Evolutionary conservation across 1,139 yeast genomes (phyloP).

Genomic region (Candida albicans): DNA sequence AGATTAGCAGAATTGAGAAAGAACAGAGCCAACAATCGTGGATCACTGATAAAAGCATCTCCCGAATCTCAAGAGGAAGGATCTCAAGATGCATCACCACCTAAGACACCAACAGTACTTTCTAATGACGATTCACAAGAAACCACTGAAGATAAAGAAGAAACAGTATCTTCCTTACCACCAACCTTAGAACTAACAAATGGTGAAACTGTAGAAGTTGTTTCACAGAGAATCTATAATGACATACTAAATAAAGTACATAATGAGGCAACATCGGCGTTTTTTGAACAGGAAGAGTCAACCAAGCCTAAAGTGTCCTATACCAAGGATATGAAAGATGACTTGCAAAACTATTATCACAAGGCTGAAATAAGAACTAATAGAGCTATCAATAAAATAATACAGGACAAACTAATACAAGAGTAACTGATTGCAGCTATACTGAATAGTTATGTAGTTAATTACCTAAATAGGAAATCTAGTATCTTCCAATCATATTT

Average conservation of each 20-base stretch:
- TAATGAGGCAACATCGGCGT: constrained; percentile 16
- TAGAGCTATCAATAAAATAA: constrained; percentile 25
- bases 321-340: constrained; percentile 31
- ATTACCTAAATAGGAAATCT: constrained; percentile 36
- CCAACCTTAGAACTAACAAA: constrained; percentile 16
- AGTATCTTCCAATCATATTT: constrained; percentile 38
- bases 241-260: constrained; percentile 20
- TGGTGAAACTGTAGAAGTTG: constrained; percentile 30
- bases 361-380: constrained; percentile 32
- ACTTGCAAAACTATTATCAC: constrained; percentile 26
- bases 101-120: neutral
- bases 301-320: constrained; percentile 7
- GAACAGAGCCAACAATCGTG: constrained; percentile 12
- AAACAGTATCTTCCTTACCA: neutral
- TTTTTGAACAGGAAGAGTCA: neutral
- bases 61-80: neutral
- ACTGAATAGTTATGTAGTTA: neutral
- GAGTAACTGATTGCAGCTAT: neutral
- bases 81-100: neutral
- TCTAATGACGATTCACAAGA: neutral
- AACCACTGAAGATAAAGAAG: constrained; percentile 4
- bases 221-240: constrained; percentile 26
- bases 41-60: neutral
- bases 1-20: constrained; percentile 26
- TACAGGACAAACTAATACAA: constrained; percentile 21